Conservation (phyloP, 1,139 yeast genomes). For the Scheffersomyces quercinus region DNA sequence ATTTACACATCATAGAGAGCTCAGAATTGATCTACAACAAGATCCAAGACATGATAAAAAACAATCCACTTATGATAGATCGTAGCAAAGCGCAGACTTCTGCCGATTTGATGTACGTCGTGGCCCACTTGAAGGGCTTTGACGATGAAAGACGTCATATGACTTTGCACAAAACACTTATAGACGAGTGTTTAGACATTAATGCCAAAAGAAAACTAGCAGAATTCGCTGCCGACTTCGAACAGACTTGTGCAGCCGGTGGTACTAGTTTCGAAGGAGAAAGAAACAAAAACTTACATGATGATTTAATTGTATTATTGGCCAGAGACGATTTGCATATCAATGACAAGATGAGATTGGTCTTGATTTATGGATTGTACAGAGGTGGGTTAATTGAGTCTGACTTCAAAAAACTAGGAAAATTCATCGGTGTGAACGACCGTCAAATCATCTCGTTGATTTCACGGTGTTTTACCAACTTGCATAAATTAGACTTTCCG, state of each 20-base stretch:
- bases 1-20: slow-evolving; percentile 75
- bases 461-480: slow-evolving; percentile 59
- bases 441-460: slow-evolving; percentile 52
- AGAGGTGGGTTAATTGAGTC: slow-evolving; percentile 80
- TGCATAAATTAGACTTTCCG: slow-evolving; percentile 66
- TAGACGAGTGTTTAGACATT: slow-evolving; percentile 56
- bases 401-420: slow-evolving; percentile 71
- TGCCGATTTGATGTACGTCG: slow-evolving; percentile 62
- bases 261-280: slow-evolving; percentile 75
- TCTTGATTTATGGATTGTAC: slow-evolving; percentile 76
- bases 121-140: slow-evolving; percentile 67
- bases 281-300: slow-evolving; percentile 63
- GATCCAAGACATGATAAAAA: slow-evolving; percentile 66
- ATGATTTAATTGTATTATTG: slow-evolving; percentile 60
- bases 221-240: slow-evolving; percentile 64
- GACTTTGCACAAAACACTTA: slow-evolving; percentile 58
- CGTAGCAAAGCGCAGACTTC: slow-evolving; percentile 60
- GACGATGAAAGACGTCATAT: slow-evolving; percentile 65
- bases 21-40: slow-evolving; percentile 62
- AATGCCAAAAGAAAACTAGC: slow-evolving; percentile 57
- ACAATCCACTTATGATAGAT: slow-evolving; percentile 72
- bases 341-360: slow-evolving; percentile 72
- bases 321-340: slow-evolving; percentile 52
- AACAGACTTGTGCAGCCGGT: slow-evolving; percentile 73
- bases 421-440: slow-evolving; percentile 65